phyloP scores from a whole-genome alignment of 116 monocot species.

The Zostera marina region DNA sequence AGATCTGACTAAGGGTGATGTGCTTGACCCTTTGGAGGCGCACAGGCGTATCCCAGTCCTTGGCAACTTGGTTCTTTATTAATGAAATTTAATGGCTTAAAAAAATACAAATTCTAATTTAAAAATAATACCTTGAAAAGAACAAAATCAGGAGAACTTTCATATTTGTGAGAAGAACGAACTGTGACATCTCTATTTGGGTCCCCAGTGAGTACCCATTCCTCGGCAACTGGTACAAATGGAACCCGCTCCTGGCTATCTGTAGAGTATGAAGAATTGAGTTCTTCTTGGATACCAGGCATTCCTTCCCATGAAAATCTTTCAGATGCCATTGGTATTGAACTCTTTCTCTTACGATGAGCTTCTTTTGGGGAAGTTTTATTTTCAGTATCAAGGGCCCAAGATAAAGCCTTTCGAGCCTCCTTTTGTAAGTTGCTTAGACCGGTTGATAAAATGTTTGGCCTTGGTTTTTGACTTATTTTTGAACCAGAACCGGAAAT shows the following conservation, averaged over 20 bases:
- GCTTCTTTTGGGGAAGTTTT: conserved; percentile 45
- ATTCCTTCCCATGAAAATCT: conserved; percentile 47
- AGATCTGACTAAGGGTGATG: no score
- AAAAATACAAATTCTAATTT: no score
- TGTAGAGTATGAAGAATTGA: conserved; percentile 17
- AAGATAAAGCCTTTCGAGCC: conserved; percentile 81
- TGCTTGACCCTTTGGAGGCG: no score
- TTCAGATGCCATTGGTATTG: conserved; percentile 36
- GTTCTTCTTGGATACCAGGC: conserved; percentile 58
- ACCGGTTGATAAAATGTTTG: conserved; percentile 27
- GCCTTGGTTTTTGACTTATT: conserved; percentile 54
- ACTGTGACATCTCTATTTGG: conserved; percentile 46
- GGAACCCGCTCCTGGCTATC: conserved; percentile 75
- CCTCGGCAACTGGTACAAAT: conserved; percentile 57
- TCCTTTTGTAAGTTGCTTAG: conserved; percentile 79
- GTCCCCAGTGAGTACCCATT: conserved; percentile 86
- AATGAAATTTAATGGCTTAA: no score
- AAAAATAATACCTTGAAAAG: conserved; percentile 61
- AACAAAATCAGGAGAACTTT: conserved; percentile 86
- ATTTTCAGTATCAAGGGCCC: conserved; percentile 58
- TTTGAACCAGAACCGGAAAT: conserved; percentile 40
- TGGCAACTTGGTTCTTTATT: no score
- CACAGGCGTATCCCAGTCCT: no score
- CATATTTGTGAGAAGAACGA: conserved; percentile 72
- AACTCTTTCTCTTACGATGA: conserved; percentile 73